Evolutionary conservation across 2,329 filamentous ascomycete genomes (phyloP).

Genomic region (Colletotrichum spinosum): DNA sequence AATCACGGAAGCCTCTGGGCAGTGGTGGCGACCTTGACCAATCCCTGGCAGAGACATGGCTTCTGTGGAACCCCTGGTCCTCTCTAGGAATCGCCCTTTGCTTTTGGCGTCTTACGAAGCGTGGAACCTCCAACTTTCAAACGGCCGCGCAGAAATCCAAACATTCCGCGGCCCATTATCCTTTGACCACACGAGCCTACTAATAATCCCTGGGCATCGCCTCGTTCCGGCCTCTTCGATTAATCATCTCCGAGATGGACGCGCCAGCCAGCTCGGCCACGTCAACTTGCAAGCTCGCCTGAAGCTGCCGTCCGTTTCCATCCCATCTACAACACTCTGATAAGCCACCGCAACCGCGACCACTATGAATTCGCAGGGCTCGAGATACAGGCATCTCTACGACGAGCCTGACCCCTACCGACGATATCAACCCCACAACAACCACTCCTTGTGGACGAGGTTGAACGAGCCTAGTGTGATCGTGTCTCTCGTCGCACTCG

Average conservation of each 20-base stretch:
- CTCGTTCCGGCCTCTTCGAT: constrained; percentile 6
- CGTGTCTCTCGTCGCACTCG: constrained; percentile 48
- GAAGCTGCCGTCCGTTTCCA: constrained; percentile 25
- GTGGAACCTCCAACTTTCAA: constrained; percentile 13
- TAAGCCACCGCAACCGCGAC: background rate
- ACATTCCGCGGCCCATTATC: constrained; percentile 22
- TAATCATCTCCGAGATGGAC: constrained; percentile 30
- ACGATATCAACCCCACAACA: constrained; percentile 8
- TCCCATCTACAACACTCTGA: background rate
- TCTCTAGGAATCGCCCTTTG: background rate
- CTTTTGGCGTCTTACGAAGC: constrained; percentile 9
- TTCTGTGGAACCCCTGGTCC: constrained; percentile 35
- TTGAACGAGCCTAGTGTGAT: constrained; percentile 50
- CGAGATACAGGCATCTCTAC: constrained; percentile 30
- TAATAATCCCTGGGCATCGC: constrained; percentile 28
- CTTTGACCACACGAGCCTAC: constrained; percentile 28
- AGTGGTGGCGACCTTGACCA: constrained; percentile 25
- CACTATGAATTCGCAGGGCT: constrained; percentile 37
- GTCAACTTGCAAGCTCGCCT: constrained; percentile 29
- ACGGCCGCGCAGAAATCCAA: constrained; percentile 23
- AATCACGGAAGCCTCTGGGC: constrained; percentile 21
- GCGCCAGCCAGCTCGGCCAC: constrained; percentile 17
- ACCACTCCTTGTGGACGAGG: constrained; percentile 44
- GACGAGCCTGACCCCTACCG: constrained; percentile 33
- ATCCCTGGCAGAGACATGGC: constrained; percentile 21